These are phyloP conservation scores for Solanum corneliomulleri DNA, from an alignment of 257 asterid species.

Conservation along the genomic window DNA sequence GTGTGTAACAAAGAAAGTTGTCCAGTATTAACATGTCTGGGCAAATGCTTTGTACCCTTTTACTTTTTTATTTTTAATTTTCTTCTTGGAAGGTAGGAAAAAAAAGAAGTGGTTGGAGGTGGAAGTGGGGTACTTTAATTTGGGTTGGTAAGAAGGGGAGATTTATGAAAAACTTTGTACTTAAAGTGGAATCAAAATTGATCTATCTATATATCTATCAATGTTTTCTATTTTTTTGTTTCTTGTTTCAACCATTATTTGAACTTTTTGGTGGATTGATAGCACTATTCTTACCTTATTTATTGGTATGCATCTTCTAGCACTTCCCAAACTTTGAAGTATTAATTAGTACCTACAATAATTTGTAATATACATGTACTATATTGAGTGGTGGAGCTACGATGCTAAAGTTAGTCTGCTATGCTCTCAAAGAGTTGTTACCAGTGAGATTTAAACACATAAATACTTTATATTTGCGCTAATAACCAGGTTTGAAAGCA, in stretches of 20 bases:
- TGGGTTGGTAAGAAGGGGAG: not conserved
- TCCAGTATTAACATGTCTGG: not conserved
- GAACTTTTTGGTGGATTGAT: not conserved
- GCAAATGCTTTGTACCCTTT: not conserved
- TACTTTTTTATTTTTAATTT: not conserved
- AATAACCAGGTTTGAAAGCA: too few species aligned
- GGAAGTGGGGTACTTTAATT: not conserved
- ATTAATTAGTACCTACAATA: not conserved
- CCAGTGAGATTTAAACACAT: too few species aligned
- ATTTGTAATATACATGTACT: not conserved
- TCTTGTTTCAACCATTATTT: not conserved
- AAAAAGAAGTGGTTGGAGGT: not conserved
- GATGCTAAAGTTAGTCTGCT: too few species aligned
- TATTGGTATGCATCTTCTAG: not conserved
- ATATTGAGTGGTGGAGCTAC: too few species aligned
- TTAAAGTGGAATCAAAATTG: not conserved
- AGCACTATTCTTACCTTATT: not conserved
- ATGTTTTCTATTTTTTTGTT: not conserved
- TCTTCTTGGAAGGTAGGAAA: not conserved
- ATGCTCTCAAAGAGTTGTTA: too few species aligned
- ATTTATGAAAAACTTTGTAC: not conserved
- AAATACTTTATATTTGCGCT: too few species aligned
- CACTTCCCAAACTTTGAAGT: not conserved
- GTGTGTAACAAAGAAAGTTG: constrained; percentile 1
- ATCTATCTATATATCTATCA: not conserved